Percentiles rank a stretch among this genome's conserved stretches.
phyloP scores from a whole-genome alignment of 352 stramenopile species.

The Peronosclerospora sorghi region DNA sequence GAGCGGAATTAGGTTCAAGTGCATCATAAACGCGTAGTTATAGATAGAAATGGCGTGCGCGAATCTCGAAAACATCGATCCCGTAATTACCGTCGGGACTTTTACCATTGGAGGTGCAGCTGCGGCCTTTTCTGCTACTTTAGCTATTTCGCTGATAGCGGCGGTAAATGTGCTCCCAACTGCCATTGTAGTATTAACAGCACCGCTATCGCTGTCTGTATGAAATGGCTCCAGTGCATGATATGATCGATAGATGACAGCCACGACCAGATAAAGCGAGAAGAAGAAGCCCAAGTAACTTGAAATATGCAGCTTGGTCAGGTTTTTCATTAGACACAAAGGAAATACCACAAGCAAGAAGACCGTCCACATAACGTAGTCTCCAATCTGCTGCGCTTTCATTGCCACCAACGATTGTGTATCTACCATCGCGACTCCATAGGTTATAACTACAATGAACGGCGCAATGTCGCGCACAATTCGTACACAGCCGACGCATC shows the following conservation, averaged over 20 bases:
- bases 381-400: constrained; percentile 15
- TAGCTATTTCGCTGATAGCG: constrained; percentile 9
- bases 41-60: constrained; percentile 59
- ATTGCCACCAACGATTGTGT: constrained; percentile 6
- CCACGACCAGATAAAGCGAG: constrained; percentile 47
- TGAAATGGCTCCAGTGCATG: constrained; percentile 9
- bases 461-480: constrained; percentile 58
- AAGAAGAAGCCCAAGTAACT: constrained; percentile 63
- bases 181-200: constrained; percentile 1
- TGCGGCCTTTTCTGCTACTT: constrained; percentile 3
- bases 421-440: constrained; percentile 12
- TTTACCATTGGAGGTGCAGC: constrained; percentile 8
- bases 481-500: constrained; percentile 57
- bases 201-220: constrained; percentile 1
- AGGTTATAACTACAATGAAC: constrained; percentile 33
- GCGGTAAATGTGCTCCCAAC: constrained; percentile 3
- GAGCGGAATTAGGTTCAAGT: constrained; percentile 67
- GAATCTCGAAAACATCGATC: constrained; percentile 28
- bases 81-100: constrained; percentile 22
- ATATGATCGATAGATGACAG: constrained; percentile 46
- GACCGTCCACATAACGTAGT: constrained; percentile 39
- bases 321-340: constrained; percentile 58
- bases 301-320: constrained; percentile 52
- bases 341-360: constrained; percentile 52
- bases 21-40: constrained; percentile 83